A percentile compares a stretch with the other conserved stretches of the same genome.
phyloP scores from a whole-genome alignment of 345 rosid genomes.

The Leavenworthia alabamica region DNA sequence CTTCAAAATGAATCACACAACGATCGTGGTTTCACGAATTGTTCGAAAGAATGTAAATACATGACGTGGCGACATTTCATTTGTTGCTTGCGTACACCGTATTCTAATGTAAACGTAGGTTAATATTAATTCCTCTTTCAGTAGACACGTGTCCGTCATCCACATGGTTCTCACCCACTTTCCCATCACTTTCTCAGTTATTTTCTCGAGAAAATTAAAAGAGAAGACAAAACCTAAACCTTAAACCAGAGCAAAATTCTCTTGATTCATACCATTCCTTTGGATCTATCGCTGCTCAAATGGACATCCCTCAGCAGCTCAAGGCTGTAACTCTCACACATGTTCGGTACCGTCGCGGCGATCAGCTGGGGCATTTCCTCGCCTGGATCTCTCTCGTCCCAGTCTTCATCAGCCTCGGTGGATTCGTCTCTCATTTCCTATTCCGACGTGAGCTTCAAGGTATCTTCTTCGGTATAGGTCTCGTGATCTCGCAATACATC shows the following conservation, averaged over 20 bases:
- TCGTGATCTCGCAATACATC: conserved; percentile 69
- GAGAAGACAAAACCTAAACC: background rate
- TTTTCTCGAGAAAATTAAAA: conserved; percentile 9
- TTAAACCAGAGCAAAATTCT: background rate
- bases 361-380: conserved; percentile 70
- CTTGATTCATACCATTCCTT: background rate
- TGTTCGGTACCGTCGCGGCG: conserved; percentile 75
- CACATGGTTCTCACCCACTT: background rate
- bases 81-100: background rate
- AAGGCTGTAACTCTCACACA: conserved; percentile 87
- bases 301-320: conserved; percentile 27
- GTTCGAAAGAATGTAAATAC: background rate
- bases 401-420: conserved; percentile 80
- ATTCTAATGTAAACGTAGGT: conserved; percentile 2
- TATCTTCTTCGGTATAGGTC: conserved; percentile 82
- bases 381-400: conserved; percentile 93
- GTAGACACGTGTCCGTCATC: conserved; percentile 24
- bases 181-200: conserved; percentile 28
- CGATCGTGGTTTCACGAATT: background rate
- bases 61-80: background rate
- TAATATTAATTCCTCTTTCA: background rate
- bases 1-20: too few species aligned
- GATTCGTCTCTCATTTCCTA: conserved; percentile 81
- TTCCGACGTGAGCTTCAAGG: conserved; percentile 91
- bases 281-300: conserved; percentile 14